Base-by-base conservation (phyloP, 495 filamentous ascomycete species). In the Oidiodendron maius region DNA sequence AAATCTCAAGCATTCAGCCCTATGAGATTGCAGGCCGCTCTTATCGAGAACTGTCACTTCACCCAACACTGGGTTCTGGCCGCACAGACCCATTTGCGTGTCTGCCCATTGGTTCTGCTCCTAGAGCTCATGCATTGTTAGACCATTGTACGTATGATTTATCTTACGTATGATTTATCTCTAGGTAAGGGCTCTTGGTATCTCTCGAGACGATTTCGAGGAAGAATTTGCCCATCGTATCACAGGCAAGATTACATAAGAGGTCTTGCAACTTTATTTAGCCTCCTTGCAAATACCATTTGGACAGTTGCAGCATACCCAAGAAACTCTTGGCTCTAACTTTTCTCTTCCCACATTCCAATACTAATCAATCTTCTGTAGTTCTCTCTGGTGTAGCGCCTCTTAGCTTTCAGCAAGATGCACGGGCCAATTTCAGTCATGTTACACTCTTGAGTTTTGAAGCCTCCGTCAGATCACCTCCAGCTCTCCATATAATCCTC, bases 81-180 rank as follows among this genome's bases (percentile, higher is more conserved):
- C n/a, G 24, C 15, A 34, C 10, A 12, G 43, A 52, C 23, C 50
- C 50, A 8, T 52, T 47, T 18, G 23, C 23, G 10, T n/a, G 16
- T 10, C 37, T 46, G 3, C 50, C 50, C 17, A 24, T 52, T 17
- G 24, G 34, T 10, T 24, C 42, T 2, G 30, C 10, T 23, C 25
- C 36, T 12, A 8, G 8, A 1, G 22, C 15, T 9, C 34, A 52
- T 9, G 35, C 43, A 6, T 11, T 52, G 9, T 17, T 52, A 20
- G 26, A 52, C 18, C 50, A 52, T 24, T 52, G 50, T 52, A 40
- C 32, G 50, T 52, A 2, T 10, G n/a, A 10, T 30, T n/a, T n/a
- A n/a, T n/a, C n/a, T n/a, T n/a, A n/a, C n/a, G n/a, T n/a, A n/a
- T n/a, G n/a, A n/a, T 5, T 17, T 13, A 10, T 34, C 20, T 32